Percentiles rank a stretch among this genome's conserved stretches.
phyloP scores from a whole-genome alignment of 306 rosid species.

The Dicorynia guianensis region DNA sequence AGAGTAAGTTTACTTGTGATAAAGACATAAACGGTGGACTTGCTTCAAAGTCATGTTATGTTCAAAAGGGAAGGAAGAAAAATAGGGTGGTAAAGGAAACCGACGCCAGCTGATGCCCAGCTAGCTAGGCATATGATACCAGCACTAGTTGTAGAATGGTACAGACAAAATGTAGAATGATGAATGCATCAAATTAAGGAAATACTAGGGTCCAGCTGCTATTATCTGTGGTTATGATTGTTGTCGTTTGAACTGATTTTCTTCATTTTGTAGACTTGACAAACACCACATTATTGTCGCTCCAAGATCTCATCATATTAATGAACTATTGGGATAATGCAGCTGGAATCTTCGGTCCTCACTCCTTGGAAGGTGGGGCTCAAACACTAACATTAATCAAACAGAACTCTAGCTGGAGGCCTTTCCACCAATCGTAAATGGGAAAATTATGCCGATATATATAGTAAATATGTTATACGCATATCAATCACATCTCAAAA shows the following conservation, averaged over 20 bases:
- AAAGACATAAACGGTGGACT: slow-evolving; percentile 16
- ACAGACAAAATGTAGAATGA: background rate
- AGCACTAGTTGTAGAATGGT: background rate
- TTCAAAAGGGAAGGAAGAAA: background rate
- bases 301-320: no score
- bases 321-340: no score
- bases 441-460: background rate
- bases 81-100: slow-evolving; percentile 41
- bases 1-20: background rate
- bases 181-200: background rate
- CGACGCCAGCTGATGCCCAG: slow-evolving; percentile 17
- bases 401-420: background rate
- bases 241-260: background rate
- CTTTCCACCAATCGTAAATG: background rate
- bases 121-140: slow-evolving; percentile 13
- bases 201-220: background rate
- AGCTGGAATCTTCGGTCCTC: no score
- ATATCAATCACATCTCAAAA: slow-evolving; percentile 9
- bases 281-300: no score
- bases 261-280: background rate
- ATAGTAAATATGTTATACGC: background rate
- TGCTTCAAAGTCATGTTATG: slow-evolving; percentile 11
- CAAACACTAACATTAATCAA: no score
- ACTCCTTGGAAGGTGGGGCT: no score
- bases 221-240: background rate